Percentiles rank a stretch among this genome's conserved stretches.
phyloP scores from a whole-genome alignment of 1,139 yeast species.

The Martiniozyma asiatica region DNA sequence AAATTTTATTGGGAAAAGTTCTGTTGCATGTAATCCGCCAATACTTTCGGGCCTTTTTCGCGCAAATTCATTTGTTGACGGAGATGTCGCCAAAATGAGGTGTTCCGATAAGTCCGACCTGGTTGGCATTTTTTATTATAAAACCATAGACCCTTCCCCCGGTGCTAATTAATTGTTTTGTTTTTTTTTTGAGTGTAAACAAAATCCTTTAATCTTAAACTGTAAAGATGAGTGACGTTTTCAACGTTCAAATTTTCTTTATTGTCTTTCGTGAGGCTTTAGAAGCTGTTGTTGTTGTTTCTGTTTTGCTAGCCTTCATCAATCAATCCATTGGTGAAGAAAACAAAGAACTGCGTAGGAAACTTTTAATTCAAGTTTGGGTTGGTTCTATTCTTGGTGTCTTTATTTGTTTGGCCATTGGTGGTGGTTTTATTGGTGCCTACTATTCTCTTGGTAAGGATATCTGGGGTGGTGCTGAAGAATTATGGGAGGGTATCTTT shows the following conservation, averaged over 20 bases:
- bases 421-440: slow-evolving; percentile 76
- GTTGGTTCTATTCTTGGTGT: slow-evolving; percentile 65
- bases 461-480: slow-evolving; percentile 79
- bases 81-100: no score
- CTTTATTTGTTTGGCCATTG: slow-evolving; percentile 60
- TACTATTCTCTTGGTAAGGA: slow-evolving; percentile 72
- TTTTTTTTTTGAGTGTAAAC: no score
- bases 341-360: slow-evolving; percentile 32
- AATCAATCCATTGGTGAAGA: slow-evolving; percentile 62
- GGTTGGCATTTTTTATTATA: no score
- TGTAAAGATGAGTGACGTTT: slow-evolving; percentile 23
- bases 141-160: no score
- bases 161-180: no score
- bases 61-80: no score
- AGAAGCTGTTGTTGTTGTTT: slow-evolving; percentile 82
- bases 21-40: no score
- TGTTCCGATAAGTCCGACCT: no score
- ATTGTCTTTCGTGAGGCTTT: slow-evolving; percentile 82
- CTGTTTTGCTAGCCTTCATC: slow-evolving; percentile 80
- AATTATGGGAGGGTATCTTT: slow-evolving; percentile 86
- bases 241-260: slow-evolving; percentile 58
- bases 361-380: slow-evolving; percentile 66
- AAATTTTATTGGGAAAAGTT: no score
- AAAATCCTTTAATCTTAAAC: no score
- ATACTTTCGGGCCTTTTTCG: no score